A percentile compares a stretch with the other conserved stretches of the same genome.
phyloP scores from a whole-genome alignment of 2,329 filamentous ascomycete genomes.

The Alternaria burnsii region DNA sequence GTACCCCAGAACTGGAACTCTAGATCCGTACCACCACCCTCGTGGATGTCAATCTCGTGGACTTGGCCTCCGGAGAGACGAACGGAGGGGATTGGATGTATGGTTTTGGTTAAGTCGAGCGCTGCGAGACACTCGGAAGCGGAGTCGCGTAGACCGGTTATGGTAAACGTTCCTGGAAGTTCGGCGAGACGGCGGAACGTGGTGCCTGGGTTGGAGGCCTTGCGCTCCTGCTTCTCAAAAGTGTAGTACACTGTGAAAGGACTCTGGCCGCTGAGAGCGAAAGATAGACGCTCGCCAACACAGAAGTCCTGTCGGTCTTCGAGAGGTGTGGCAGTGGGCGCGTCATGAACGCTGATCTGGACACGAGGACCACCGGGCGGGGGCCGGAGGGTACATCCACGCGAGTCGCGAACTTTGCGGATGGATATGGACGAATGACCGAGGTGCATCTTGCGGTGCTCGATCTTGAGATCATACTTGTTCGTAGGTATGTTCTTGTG shows the following conservation, averaged over 20 bases:
- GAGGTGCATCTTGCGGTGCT: constrained; percentile 81
- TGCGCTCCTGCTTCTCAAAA: constrained; percentile 80
- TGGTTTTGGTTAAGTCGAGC: constrained; percentile 79
- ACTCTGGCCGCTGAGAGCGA: constrained; percentile 86
- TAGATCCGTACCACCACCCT: constrained; percentile 93
- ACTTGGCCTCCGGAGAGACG: constrained; percentile 85
- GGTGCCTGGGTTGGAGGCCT: constrained; percentile 79
- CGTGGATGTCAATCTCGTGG: constrained; percentile 89
- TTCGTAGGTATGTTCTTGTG: constrained; percentile 81
- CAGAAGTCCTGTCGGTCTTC: constrained; percentile 90
- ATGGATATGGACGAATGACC: constrained; percentile 91
- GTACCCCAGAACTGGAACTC: constrained; percentile 95
- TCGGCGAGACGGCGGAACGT: constrained; percentile 94
- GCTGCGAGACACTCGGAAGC: constrained; percentile 86
- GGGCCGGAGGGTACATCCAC: constrained; percentile 83
- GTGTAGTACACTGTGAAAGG: constrained; percentile 94
- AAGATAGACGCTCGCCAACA: constrained; percentile 92
- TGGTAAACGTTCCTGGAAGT: constrained; percentile 84
- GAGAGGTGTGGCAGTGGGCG: constrained; percentile 87
- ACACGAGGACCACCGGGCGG: constrained; percentile 74
- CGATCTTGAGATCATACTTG: constrained; percentile 81
- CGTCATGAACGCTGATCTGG: constrained; percentile 90
- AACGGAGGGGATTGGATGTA: constrained; percentile 92
- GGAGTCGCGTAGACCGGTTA: constrained; percentile 86
- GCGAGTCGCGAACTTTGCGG: constrained; percentile 85